Conservation (phyloP, 1,284 basidiomycete species). For the Fistulinella cinereoalba region DNA sequence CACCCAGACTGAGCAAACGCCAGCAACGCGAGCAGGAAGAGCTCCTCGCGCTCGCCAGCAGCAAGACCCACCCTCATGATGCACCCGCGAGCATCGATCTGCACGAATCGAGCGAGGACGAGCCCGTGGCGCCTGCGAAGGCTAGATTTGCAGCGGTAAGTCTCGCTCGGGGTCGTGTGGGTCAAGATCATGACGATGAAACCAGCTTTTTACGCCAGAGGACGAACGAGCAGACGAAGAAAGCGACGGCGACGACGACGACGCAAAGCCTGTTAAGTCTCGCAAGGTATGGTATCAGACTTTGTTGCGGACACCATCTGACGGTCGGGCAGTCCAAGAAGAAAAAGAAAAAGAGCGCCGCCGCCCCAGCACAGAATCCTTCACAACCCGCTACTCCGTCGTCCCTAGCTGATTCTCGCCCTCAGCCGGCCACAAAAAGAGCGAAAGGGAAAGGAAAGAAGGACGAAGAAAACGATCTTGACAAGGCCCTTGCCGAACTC, state of each 20-base stretch:
- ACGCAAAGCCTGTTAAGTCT: slow-evolving; percentile 35
- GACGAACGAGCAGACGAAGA: slow-evolving; percentile 40
- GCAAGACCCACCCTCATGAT: slow-evolving; percentile 13
- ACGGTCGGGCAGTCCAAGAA: slow-evolving; percentile 40
- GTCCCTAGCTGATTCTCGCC: slow-evolving; percentile 1
- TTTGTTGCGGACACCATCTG: neutral
- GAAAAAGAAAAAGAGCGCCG: slow-evolving; percentile 50
- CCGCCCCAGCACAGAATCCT: slow-evolving; percentile 11
- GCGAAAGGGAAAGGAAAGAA: slow-evolving; percentile 57
- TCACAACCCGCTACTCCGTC: slow-evolving; percentile 14
- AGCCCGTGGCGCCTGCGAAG: slow-evolving; percentile 21
- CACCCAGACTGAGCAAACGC: slow-evolving; percentile 77
- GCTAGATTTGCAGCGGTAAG: slow-evolving; percentile 60
- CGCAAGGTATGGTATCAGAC: slow-evolving; percentile 40
- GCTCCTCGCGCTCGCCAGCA: slow-evolving; percentile 50
- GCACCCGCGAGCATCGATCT: slow-evolving; percentile 19
- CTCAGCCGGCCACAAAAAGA: slow-evolving; percentile 48
- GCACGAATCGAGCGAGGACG: slow-evolving; percentile 31
- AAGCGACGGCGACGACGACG: slow-evolving; percentile 26
- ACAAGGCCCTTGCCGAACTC: slow-evolving; percentile 79
- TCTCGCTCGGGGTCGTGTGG: slow-evolving; percentile 8
- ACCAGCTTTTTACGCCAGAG: slow-evolving; percentile 35
- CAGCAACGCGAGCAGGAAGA: slow-evolving; percentile 85
- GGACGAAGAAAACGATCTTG: slow-evolving; percentile 74
- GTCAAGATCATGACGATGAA: slow-evolving; percentile 16